Evolutionary conservation across 768 basidiomycete species (phyloP).

Genomic region (Russula emetica): DNA sequence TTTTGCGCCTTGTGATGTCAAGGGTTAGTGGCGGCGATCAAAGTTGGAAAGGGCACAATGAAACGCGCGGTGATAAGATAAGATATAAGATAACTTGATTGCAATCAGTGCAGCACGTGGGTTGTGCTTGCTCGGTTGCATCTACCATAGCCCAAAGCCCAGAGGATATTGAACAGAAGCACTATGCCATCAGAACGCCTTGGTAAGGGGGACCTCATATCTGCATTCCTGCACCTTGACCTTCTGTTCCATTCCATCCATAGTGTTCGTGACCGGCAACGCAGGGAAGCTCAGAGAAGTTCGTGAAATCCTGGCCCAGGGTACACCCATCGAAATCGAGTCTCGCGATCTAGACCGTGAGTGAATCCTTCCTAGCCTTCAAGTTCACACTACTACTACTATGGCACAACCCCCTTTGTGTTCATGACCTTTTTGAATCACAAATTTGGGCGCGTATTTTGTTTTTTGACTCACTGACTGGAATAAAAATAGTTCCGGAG

Average conservation of each 20-base stretch:
- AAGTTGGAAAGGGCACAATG: too few species aligned
- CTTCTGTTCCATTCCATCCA: neutral
- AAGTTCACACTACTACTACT: too few species aligned
- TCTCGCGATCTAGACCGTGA: slow-evolving; percentile 76
- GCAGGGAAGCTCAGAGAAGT: slow-evolving; percentile 90
- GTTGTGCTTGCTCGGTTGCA: too few species aligned
- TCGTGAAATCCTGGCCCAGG: slow-evolving; percentile 68
- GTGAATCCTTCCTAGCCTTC: slow-evolving; percentile 34
- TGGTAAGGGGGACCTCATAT: neutral
- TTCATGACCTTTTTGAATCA: too few species aligned
- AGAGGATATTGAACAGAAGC: neutral
- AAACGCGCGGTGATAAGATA: neutral
- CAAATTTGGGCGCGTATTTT: neutral
- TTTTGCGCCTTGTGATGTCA: neutral
- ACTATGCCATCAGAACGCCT: slow-evolving; percentile 6
- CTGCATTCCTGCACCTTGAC: neutral
- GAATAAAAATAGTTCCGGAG: slow-evolving; percentile 66
- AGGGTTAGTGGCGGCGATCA: neutral
- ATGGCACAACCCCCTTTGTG: too few species aligned
- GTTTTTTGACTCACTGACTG: neutral
- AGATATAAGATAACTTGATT: neutral
- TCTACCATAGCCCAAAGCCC: neutral
- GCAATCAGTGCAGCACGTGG: too few species aligned
- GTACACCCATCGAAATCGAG: slow-evolving; percentile 69
- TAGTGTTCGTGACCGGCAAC: slow-evolving; percentile 95